Conservation (phyloP, 768 basidiomycete genomes). For the Crassisporium funariophilum region DNA sequence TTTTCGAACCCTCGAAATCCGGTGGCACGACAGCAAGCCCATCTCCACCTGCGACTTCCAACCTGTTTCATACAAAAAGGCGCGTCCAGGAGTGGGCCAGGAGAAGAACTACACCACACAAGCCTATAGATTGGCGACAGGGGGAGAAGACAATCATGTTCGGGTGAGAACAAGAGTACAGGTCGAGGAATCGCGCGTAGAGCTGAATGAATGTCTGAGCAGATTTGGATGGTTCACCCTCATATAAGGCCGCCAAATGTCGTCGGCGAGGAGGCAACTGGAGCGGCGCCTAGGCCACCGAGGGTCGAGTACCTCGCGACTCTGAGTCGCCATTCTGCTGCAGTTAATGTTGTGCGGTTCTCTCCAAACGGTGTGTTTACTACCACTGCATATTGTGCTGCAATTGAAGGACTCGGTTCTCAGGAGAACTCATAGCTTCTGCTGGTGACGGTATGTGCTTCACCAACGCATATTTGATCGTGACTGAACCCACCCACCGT, state of each 20-base stretch:
- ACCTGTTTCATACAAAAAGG: conserved; percentile 77
- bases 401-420: conserved; percentile 5
- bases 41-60: conserved; percentile 98
- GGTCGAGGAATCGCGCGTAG: conserved; percentile 1
- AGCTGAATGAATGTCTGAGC: neutral
- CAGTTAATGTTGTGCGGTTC: conserved; percentile 95
- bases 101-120: conserved; percentile 64
- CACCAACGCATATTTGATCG: conserved; percentile 8
- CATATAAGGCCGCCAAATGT: conserved; percentile 75
- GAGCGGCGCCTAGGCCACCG: conserved; percentile 53
- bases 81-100: conserved; percentile 57
- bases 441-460: conserved; percentile 87
- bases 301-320: conserved; percentile 96
- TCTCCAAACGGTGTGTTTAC: conserved; percentile 79
- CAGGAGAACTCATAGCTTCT: conserved; percentile 91
- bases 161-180: conserved; percentile 62
- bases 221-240: conserved; percentile 96
- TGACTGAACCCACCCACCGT: conserved; percentile 12
- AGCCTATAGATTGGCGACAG: conserved; percentile 91
- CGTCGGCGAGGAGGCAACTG: conserved; percentile 35
- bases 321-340: conserved; percentile 86
- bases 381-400: neutral
- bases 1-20: conserved; percentile 88
- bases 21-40: conserved; percentile 95
- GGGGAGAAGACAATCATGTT: conserved; percentile 96